These are phyloP conservation scores for Aphanomyces euteiches DNA, from an alignment of 352 stramenopile species.

Conservation along the genomic window DNA sequence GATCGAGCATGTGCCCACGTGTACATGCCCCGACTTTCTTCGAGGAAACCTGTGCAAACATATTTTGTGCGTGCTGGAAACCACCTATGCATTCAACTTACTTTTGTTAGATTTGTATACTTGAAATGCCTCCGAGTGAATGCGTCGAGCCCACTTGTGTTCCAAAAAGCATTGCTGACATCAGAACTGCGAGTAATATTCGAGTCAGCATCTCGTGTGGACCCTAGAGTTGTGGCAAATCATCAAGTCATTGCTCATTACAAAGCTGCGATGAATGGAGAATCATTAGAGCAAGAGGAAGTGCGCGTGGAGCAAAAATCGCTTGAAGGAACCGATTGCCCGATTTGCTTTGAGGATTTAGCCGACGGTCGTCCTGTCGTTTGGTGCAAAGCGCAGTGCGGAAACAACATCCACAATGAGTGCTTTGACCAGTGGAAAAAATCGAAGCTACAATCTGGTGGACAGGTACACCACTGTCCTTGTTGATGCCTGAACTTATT, in stretches of 20 bases:
- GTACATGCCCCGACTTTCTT: slow-evolving; percentile 11
- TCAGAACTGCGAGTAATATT: slow-evolving; percentile 15
- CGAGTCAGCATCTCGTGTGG: neutral
- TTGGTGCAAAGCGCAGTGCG: slow-evolving; percentile 15
- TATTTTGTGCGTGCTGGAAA: neutral
- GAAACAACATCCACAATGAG: slow-evolving; percentile 15
- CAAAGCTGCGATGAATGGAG: neutral
- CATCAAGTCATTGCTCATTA: neutral
- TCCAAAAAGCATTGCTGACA: slow-evolving; percentile 19
- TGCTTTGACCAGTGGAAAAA: slow-evolving; percentile 14
- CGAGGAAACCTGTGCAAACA: slow-evolving; percentile 18
- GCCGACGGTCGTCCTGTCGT: slow-evolving; percentile 4
- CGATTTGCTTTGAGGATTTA: slow-evolving; percentile 10
- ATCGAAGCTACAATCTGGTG: neutral
- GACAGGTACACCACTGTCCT: neutral
- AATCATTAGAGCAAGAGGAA: neutral
- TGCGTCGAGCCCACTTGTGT: neutral
- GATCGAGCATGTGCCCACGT: slow-evolving; percentile 1
- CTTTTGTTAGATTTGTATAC: neutral
- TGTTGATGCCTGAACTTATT: neutral
- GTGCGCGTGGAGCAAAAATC: neutral
- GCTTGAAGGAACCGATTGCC: slow-evolving; percentile 10
- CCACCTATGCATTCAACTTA: neutral
- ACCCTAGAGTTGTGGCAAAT: slow-evolving; percentile 1
- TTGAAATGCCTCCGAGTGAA: slow-evolving; percentile 12